Evolutionary conservation across 371 early-diverging fungal species (phyloP), one percentile per base, ranked within the genome.

Genomic region (Lichtheimia ornata): DNA sequence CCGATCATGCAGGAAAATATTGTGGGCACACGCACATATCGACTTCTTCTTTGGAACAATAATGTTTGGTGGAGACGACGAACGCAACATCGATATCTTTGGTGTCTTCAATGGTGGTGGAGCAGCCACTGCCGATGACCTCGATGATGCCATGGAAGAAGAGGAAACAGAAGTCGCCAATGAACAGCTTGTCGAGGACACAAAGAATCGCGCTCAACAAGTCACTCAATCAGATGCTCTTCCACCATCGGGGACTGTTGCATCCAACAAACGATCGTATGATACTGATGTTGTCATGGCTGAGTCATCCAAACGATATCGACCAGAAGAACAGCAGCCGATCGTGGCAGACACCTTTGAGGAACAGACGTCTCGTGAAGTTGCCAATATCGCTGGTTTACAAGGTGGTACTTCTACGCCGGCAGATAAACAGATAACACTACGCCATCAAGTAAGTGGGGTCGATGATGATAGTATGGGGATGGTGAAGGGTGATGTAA

Each of bases 311-410:
- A 35, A 35, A 11, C 35, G 35, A 35, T 24, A 15, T 24, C 57
- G 43, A 25, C 5, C 47, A 9, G 45, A 40, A 13, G 41, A 41
- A 3, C 14, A 41, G 41, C 54, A 56, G 15, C 57, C 45, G 22
- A 83, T 89, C 28, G 91, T 95, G 9, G 80, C 91, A 3, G 96
- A 94, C 66, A 83, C 84, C n/a, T 91, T 91, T 66, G 93, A 88
- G 62, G 84, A 90, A 77, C 88, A 88, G 58, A 85, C 92, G 11
- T 87, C 83, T 50, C 82, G 91, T 56, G 84, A 89, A 63, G 84
- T 91, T 1, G 84, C 86, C 53, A 81, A 82, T 50, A 78, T 88
- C 25, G 87, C 87, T 5, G 91, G 90, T 30, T 67, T 91, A 18
- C 77, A 77, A 66, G 52, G 47, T 27, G 44, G n/a, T n/a, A n/a